phyloP scores from a whole-genome alignment of 768 basidiomycete species.

The Leccinum disarticulatum region DNA sequence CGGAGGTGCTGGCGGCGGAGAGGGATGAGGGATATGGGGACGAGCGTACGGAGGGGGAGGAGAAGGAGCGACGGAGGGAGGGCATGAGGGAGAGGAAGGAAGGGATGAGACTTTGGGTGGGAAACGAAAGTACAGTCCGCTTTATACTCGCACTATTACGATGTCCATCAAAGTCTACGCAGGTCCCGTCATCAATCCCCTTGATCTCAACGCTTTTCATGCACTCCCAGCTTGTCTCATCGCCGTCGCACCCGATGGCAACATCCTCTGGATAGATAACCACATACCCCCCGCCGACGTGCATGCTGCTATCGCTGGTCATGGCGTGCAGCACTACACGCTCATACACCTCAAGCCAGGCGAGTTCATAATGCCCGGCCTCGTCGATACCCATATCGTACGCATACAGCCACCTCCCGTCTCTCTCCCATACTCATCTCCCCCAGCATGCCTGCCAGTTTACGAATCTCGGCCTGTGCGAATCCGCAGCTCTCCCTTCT shows the following conservation, averaged over 20 bases:
- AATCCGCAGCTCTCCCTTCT: neutral
- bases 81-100: constrained; percentile 44
- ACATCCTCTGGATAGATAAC: constrained; percentile 71
- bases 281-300: constrained; percentile 51
- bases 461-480: constrained; percentile 40
- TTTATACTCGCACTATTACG: constrained; percentile 44
- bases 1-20: constrained; percentile 34
- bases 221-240: constrained; percentile 56
- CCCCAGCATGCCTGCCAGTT: constrained; percentile 41
- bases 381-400: constrained; percentile 92
- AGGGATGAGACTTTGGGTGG: constrained; percentile 21
- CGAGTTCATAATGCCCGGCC: constrained; percentile 81
- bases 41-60: constrained; percentile 65
- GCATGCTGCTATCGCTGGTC: constrained; percentile 48
- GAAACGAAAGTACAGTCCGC: constrained; percentile 31
- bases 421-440: neutral
- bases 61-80: constrained; percentile 77
- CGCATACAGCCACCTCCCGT: constrained; percentile 23
- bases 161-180: constrained; percentile 43
- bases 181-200: constrained; percentile 59
- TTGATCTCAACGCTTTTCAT: constrained; percentile 40
- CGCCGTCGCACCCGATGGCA: constrained; percentile 47
- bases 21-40: constrained; percentile 59
- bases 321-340: constrained; percentile 39
- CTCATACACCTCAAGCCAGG: constrained; percentile 46